Percentiles rank a stretch among this genome's conserved stretches.
Conservation (phyloP, 768 basidiomycete species). For the Agaricus bisporus region DNA sequence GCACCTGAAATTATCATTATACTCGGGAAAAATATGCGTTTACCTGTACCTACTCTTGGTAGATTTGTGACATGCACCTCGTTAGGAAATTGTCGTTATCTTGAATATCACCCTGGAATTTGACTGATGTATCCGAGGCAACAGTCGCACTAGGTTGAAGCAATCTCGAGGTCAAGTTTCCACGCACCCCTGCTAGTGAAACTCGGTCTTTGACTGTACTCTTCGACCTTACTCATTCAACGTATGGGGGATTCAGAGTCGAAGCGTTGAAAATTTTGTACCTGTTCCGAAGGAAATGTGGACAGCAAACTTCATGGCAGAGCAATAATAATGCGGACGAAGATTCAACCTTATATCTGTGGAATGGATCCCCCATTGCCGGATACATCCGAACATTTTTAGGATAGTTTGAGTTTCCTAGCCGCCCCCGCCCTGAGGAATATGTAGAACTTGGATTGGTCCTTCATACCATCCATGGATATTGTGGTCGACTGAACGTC, state of each 20-base stretch:
- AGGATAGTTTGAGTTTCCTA: constrained; percentile 41
- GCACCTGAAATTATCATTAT: constrained; percentile 36
- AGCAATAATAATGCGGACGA: constrained; percentile 15
- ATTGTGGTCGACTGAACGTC: no score
- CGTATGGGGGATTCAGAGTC: constrained; percentile 31
- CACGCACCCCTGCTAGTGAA: constrained; percentile 32
- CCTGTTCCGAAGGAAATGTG: constrained; percentile 40
- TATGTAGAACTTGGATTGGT: constrained; percentile 30
- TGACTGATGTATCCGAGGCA: constrained; percentile 18
- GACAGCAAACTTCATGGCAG: constrained; percentile 30
- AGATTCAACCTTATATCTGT: constrained; percentile 34
- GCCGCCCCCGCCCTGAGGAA: constrained; percentile 35
- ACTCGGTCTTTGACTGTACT: constrained; percentile 33
- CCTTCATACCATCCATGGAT: not conserved
- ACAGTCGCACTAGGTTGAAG: constrained; percentile 38
- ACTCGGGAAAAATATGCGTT: constrained; percentile 21
- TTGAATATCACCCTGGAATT: constrained; percentile 36
- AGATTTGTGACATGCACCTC: constrained; percentile 29
- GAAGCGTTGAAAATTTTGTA: constrained; percentile 33
- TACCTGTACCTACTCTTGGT: constrained; percentile 35
- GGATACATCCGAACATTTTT: constrained; percentile 35
- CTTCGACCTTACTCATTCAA: constrained; percentile 13
- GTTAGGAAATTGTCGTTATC: constrained; percentile 37
- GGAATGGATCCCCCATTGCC: constrained; percentile 32
- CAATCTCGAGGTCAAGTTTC: constrained; percentile 34